These are phyloP conservation scores for Rhizopogon sp. DNA, from an alignment of 768 basidiomycete genomes.

Conservation along the genomic window DNA sequence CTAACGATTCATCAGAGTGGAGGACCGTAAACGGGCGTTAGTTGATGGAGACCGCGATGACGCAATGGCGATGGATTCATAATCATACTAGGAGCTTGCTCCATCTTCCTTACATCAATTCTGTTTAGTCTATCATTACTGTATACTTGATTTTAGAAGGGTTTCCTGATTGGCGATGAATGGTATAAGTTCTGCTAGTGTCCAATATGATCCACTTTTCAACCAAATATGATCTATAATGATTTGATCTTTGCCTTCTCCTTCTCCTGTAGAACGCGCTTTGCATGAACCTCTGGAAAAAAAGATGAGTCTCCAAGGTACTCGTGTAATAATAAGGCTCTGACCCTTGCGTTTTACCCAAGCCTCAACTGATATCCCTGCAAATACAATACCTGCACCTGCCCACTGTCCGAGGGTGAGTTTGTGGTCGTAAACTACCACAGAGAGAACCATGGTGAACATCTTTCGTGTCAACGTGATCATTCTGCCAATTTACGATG, in stretches of 20 bases:
- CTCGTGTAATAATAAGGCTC: conserved; percentile 9
- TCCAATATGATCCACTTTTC: neutral
- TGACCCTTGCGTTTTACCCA: conserved; percentile 83
- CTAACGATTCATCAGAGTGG: conserved; percentile 23
- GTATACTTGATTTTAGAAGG: neutral
- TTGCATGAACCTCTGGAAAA: conserved; percentile 69
- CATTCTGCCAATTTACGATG: conserved; percentile 46
- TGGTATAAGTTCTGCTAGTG: neutral
- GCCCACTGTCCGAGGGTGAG: conserved; percentile 85
- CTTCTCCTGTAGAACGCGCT: conserved; percentile 75
- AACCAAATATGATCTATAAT: conserved; percentile 39
- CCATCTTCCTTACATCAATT: neutral
- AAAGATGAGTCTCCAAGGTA: conserved; percentile 6
- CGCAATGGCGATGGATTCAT: conserved; percentile 29
- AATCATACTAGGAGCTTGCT: conserved; percentile 1
- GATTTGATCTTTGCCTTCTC: conserved; percentile 81
- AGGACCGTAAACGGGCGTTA: conserved; percentile 40
- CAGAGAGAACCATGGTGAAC: conserved; percentile 96
- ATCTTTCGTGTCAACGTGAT: conserved; percentile 95
- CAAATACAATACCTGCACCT: conserved; percentile 89
- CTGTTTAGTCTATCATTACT: neutral
- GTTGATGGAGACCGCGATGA: conserved; percentile 27
- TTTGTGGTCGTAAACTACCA: conserved; percentile 85
- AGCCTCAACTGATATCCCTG: conserved; percentile 93
- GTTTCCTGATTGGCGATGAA: neutral